Evolutionary conservation across 1,284 basidiomycete species (phyloP).

Genomic region (Ceratobasidium sp.): DNA sequence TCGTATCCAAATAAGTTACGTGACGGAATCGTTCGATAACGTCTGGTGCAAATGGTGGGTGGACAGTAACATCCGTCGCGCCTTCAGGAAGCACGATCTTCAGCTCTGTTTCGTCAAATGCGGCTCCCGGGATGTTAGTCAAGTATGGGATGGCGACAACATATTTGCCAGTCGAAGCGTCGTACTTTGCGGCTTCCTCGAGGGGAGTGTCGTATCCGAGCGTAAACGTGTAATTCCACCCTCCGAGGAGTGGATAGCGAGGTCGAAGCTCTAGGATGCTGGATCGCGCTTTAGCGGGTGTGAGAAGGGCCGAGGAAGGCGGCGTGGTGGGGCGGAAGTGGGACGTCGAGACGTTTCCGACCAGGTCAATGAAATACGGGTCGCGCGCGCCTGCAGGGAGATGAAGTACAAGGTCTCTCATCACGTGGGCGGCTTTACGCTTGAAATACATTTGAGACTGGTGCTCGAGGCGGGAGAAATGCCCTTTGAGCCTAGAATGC

Average conservation of each 20-base stretch:
- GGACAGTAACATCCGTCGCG: slow-evolving; percentile 82
- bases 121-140: slow-evolving; percentile 79
- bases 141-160: slow-evolving; percentile 85
- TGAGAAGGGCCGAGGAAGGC: slow-evolving; percentile 29
- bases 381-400: slow-evolving; percentile 82
- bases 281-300: slow-evolving; percentile 48
- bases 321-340: slow-evolving; percentile 74
- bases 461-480: slow-evolving; percentile 91
- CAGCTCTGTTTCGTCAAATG: slow-evolving; percentile 77
- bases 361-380: slow-evolving; percentile 86
- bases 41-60: slow-evolving; percentile 78
- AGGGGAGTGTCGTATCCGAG: slow-evolving; percentile 91
- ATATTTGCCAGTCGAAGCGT: slow-evolving; percentile 65
- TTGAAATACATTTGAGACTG: slow-evolving; percentile 73
- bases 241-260: slow-evolving; percentile 91
- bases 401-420: slow-evolving; percentile 72
- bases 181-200: slow-evolving; percentile 71
- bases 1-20: slow-evolving; percentile 92
- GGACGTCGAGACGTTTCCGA: slow-evolving; percentile 97
- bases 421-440: slow-evolving; percentile 68
- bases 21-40: slow-evolving; percentile 67
- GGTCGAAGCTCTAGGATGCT: slow-evolving; percentile 83
- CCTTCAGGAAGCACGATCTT: slow-evolving; percentile 91
- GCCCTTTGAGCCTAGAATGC: slow-evolving; percentile 80
- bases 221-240: slow-evolving; percentile 97